These are phyloP conservation scores for Carex pumila DNA, from an alignment of 176 grass and related monocot genomes.

Conservation along the genomic window DNA sequence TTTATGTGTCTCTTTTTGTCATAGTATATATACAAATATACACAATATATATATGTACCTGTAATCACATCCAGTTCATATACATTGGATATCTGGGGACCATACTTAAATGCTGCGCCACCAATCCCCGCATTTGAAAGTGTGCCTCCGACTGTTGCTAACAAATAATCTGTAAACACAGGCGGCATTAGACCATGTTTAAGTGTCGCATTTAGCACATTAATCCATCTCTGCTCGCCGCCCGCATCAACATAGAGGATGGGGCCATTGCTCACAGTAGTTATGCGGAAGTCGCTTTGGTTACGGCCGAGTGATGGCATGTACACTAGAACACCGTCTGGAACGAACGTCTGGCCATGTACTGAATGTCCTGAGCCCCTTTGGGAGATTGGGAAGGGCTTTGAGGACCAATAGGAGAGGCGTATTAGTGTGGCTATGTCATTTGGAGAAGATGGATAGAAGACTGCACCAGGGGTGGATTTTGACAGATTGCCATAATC, in stretches of 20 bases:
- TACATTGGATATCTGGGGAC: constrained; percentile 68
- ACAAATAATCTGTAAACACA: constrained; percentile 62
- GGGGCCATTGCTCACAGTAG: background rate
- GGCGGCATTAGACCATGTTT: constrained; percentile 32
- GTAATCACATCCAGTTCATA: constrained; percentile 64
- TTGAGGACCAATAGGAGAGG: constrained; percentile 14
- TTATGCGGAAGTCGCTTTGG: background rate
- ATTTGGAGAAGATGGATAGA: constrained; percentile 35
- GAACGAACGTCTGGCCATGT: constrained; percentile 32
- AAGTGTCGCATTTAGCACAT: constrained; percentile 47
- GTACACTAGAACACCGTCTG: constrained; percentile 45
- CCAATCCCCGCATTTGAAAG: constrained; percentile 73
- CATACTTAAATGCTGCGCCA: constrained; percentile 45
- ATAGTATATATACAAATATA: background rate
- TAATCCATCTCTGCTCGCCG: constrained; percentile 72
- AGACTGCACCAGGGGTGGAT: constrained; percentile 29
- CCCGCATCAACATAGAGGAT: constrained; percentile 41
- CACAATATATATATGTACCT: constrained; percentile 5
- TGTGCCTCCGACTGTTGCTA: constrained; percentile 52
- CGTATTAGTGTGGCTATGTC: constrained; percentile 55
- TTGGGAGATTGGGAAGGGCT: constrained; percentile 44
- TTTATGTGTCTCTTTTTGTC: background rate
- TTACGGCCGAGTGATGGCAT: constrained; percentile 38
- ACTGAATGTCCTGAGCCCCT: constrained; percentile 54
- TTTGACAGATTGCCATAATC: constrained; percentile 43